These are phyloP conservation scores for Solanum medicagineum DNA, from an alignment of 257 asterid species.

Conservation along the genomic window DNA sequence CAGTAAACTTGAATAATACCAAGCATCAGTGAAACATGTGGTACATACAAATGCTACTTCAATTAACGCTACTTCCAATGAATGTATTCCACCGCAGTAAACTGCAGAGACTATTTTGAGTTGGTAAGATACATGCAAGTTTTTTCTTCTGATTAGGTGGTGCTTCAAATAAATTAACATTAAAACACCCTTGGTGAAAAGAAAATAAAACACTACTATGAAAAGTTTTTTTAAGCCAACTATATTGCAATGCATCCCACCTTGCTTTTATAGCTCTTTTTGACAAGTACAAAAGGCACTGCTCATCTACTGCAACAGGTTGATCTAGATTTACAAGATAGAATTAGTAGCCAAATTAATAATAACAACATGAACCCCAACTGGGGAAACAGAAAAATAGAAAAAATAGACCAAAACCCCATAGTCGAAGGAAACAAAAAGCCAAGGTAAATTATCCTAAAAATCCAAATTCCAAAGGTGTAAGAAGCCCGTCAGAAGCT, in stretches of 20 bases:
- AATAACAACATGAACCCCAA: background rate
- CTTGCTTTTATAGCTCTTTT: slow-evolving; percentile 13
- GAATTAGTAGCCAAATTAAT: background rate
- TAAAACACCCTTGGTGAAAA: background rate
- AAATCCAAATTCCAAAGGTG: slow-evolving; percentile 13
- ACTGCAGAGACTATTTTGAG: background rate
- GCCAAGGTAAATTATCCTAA: background rate
- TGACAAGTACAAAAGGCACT: slow-evolving; percentile 1
- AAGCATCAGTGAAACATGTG: background rate
- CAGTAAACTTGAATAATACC: background rate
- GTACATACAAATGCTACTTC: background rate
- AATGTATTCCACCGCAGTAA: background rate
- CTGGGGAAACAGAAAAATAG: background rate
- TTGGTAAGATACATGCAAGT: background rate
- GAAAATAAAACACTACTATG: background rate
- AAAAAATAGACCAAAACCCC: background rate
- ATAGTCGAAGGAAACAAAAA: background rate
- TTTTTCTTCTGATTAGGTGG: background rate
- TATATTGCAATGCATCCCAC: slow-evolving; percentile 15
- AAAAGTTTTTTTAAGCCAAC: background rate
- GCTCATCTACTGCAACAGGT: background rate
- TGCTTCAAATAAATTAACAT: background rate
- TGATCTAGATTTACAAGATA: slow-evolving; percentile 16
- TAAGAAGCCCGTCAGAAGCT: slow-evolving; percentile 18
- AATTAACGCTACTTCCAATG: background rate